Percentiles rank a stretch among this genome's conserved stretches.
phyloP scores from a whole-genome alignment of 208 protist genomes.

The Acanthamoeba royreba region DNA sequence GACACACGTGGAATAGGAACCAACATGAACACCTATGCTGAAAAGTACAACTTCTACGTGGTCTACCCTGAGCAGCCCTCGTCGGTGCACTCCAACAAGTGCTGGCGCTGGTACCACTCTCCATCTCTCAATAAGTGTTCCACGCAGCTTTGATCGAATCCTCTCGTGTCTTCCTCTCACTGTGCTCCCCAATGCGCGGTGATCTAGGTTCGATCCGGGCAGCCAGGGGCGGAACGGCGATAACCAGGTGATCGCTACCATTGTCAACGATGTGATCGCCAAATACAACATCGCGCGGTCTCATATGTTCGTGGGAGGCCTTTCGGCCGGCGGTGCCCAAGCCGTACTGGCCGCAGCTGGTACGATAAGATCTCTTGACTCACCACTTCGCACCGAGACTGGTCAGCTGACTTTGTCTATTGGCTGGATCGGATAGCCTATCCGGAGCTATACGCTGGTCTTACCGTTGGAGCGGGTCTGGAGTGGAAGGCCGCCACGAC shows the following conservation, averaged over 20 bases:
- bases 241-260: neutral
- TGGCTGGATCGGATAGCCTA: neutral
- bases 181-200: neutral
- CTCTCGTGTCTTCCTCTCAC: neutral
- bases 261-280: neutral
- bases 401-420: neutral
- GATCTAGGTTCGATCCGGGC: neutral
- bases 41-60: slow-evolving; percentile 8
- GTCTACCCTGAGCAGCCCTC: slow-evolving; percentile 18
- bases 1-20: too few species aligned
- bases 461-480: neutral
- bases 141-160: neutral
- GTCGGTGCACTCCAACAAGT: neutral
- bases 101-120: slow-evolving; percentile 14
- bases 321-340: slow-evolving; percentile 7
- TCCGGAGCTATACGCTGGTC: neutral
- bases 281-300: neutral
- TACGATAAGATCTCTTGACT: neutral
- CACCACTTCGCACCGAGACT: neutral
- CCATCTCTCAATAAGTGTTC: neutral
- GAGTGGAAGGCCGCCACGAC: slow-evolving; percentile 27
- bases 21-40: slow-evolving; percentile 16
- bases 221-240: neutral
- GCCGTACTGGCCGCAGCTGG: neutral
- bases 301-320: neutral